phyloP scores from a whole-genome alignment of 495 filamentous ascomycete genomes.

The Oidiodendron maius region DNA sequence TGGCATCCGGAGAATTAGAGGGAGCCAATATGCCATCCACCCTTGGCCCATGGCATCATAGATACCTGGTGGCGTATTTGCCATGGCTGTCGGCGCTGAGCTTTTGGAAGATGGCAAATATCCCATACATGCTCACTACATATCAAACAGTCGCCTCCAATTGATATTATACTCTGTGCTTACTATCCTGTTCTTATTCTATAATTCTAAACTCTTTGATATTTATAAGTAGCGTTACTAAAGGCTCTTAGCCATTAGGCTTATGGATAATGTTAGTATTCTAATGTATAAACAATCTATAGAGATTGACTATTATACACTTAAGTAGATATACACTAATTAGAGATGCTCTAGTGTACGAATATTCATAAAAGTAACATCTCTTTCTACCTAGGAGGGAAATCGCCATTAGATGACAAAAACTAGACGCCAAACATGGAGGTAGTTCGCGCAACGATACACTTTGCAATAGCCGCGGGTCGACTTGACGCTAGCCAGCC shows the following conservation, averaged over 20 bases:
- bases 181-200: no score
- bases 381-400: constrained; percentile 28
- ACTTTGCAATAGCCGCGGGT: constrained; percentile 29
- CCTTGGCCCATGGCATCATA: constrained; percentile 6
- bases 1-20: not conserved
- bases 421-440: constrained; percentile 28
- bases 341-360: constrained; percentile 29
- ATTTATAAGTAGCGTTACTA: no score
- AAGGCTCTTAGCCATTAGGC: no score
- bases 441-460: constrained; percentile 30
- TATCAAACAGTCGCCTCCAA: no score
- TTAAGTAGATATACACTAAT: constrained; percentile 2
- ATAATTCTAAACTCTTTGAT: no score
- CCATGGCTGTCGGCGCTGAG: constrained; percentile 15
- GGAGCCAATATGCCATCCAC: not conserved
- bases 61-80: constrained; percentile 19
- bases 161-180: no score
- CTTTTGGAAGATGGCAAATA: not conserved
- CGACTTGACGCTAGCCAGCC: constrained; percentile 23
- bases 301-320: no score
- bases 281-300: no score
- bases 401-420: constrained; percentile 26
- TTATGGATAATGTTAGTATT: no score
- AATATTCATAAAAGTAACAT: constrained; percentile 27
- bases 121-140: no score